phyloP scores from a whole-genome alignment of 73 alveolate genomes.

The Paramecium octaurelia region DNA sequence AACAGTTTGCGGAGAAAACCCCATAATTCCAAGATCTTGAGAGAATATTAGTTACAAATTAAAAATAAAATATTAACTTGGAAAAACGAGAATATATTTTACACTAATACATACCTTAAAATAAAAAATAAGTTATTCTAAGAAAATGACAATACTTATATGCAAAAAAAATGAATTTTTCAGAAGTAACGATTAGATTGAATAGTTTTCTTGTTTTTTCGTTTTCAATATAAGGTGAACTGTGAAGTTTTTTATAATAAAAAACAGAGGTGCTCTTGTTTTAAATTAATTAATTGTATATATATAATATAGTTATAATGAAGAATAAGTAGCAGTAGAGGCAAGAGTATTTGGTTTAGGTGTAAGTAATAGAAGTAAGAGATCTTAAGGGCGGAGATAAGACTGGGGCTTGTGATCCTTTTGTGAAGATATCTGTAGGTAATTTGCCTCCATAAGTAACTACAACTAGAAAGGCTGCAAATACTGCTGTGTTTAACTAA shows the following conservation, averaged over 20 bases:
- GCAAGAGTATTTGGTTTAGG: slow-evolving; percentile 54
- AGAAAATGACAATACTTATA: too few species aligned
- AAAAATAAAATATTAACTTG: too few species aligned
- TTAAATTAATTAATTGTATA: not conserved
- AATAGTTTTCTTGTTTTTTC: not conserved
- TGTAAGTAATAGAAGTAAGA: slow-evolving; percentile 89
- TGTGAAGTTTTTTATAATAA: not conserved
- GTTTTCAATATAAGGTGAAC: not conserved
- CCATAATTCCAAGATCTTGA: too few species aligned
- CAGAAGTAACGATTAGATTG: not conserved
- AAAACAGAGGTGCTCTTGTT: not conserved
- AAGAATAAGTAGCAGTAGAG: not conserved
- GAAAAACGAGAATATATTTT: too few species aligned
- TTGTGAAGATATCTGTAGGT: slow-evolving; percentile 82
- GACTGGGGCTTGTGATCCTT: slow-evolving; percentile 93
- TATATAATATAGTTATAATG: not conserved
- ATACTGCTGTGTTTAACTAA: slow-evolving; percentile 86
- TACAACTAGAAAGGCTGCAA: slow-evolving; percentile 68
- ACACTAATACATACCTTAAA: too few species aligned
- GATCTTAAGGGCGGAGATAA: slow-evolving; percentile 82
- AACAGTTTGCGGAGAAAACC: too few species aligned
- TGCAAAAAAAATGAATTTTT: too few species aligned
- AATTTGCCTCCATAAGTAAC: slow-evolving; percentile 85
- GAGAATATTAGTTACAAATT: too few species aligned
- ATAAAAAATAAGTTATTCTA: too few species aligned